phyloP scores from a whole-genome alignment of 1,284 basidiomycete species.

The Ceratobasidium sp. region DNA sequence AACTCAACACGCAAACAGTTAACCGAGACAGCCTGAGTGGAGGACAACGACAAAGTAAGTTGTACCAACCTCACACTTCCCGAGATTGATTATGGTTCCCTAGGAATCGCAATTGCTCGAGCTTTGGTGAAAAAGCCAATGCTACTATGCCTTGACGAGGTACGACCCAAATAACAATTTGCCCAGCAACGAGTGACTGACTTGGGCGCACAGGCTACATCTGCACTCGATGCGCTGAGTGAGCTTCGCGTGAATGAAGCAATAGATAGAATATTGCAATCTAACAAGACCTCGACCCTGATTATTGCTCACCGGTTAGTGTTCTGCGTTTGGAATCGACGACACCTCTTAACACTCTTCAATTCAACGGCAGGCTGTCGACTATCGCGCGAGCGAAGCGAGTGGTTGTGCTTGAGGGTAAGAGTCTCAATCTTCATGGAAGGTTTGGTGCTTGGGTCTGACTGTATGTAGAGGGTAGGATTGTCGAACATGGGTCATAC shows the following conservation, averaged over 20 bases:
- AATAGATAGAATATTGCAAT: constrained; percentile 85
- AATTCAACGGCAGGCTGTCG: constrained; percentile 64
- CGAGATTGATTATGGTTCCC: background rate
- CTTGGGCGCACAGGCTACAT: constrained; percentile 57
- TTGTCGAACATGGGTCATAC: constrained; percentile 88
- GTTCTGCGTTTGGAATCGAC: background rate
- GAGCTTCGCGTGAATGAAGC: constrained; percentile 92
- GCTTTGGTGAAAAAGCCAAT: constrained; percentile 88
- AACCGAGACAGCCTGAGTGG: constrained; percentile 80
- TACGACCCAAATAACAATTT: constrained; percentile 51
- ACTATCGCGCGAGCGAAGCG: constrained; percentile 87
- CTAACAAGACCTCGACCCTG: constrained; percentile 84
- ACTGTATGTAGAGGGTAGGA: constrained; percentile 71
- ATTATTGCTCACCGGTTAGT: constrained; percentile 80
- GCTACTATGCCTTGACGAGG: constrained; percentile 86
- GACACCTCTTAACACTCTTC: background rate
- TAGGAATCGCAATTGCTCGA: constrained; percentile 63
- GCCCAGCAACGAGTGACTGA: constrained; percentile 60
- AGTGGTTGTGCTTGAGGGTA: constrained; percentile 88
- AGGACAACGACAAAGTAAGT: constrained; percentile 73
- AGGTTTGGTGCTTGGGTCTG: background rate
- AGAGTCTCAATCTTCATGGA: constrained; percentile 41
- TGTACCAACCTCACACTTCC: constrained; percentile 51
- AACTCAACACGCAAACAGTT: constrained; percentile 62
- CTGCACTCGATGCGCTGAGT: constrained; percentile 86